Base-by-base conservation (phyloP, 257 asterid genomes). In the Fraxinus pennsylvanica region DNA sequence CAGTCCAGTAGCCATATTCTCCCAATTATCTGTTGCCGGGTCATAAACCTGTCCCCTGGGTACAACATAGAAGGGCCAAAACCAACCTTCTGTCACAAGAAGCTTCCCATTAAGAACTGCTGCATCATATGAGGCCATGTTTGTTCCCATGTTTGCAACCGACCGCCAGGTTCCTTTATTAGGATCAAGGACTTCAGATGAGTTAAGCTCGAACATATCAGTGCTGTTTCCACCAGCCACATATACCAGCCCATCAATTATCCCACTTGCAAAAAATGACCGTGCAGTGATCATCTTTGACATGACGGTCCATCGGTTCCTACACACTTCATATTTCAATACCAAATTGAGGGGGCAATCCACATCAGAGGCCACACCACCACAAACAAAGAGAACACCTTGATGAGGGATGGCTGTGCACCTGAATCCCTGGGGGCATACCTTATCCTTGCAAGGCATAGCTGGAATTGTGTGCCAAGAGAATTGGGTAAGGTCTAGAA, bases 71-170 rank as follows among this genome's bases (percentile, higher is more conserved):
- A 96, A 96, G 1, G 99, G 99, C 99, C 99, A 96, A 86, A 93
- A 92, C 99, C 99, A 96, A 38, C 99, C 99, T 83, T 96, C 99
- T 0, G 99, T 96, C 13, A 93, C 94, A 2, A 93, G 89, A 83
- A 96, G 94, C 89, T 93, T 96, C 71, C 99, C 97, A 32, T 88
- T 71, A 19, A 96, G 91, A 75, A 96, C 97, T 0, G 97, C 99
- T 0, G 98, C 72, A 66, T 96, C 99, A 19, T 93, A 95, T 0
- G 92, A 86, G 15, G 96, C 88, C 98, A 95, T 95, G 73, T 84
- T 86, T 0, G 91, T 86, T 47, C 89, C 88, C 99, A 95, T 95
- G 77, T 82, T 86, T 19, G 97, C 75, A 74, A 95, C 83, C 0
- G 93, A 84, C 3, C 68, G 81, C 99, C 99, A 96, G 7, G 83